Percentiles rank a stretch among this genome's conserved stretches.
These are phyloP conservation scores for Mycosphaerelloides madeirae DNA, from an alignment of 2,329 filamentous ascomycete species.

Conservation along the genomic window DNA sequence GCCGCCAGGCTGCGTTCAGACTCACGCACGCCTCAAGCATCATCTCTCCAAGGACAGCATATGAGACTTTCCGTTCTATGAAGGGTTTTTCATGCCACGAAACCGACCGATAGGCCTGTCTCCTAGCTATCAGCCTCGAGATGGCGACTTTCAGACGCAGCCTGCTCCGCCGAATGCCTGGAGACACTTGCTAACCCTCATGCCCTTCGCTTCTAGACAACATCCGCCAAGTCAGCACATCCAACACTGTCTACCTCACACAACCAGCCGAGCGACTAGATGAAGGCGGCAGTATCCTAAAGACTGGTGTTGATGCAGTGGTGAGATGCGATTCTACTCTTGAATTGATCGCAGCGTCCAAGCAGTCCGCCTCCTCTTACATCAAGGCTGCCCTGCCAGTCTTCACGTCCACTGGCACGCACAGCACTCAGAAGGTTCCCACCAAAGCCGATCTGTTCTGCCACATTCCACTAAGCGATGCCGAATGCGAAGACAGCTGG, in stretches of 20 bases:
- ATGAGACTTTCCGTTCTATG: no score
- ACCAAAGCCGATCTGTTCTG: conserved; percentile 41
- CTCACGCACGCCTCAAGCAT: no score
- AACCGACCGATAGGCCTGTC: no score
- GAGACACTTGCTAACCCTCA: no score
- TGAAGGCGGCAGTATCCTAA: conserved; percentile 17
- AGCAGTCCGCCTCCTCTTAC: conserved; percentile 32
- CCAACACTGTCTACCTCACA: conserved; percentile 57
- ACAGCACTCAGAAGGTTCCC: conserved; percentile 15
- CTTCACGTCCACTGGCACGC: conserved; percentile 32
- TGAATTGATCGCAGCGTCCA: conserved; percentile 35
- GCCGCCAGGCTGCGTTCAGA: no score
- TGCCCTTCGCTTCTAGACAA: no score
- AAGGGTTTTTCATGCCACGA: no score
- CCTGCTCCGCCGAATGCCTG: no score
- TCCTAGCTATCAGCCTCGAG: no score
- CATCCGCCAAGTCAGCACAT: conserved; percentile 61
- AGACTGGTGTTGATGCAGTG: conserved; percentile 37
- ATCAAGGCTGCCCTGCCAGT: conserved; percentile 37
- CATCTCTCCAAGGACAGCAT: no score
- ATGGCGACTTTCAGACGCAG: no score
- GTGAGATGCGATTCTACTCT: conserved; percentile 43
- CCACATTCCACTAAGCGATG: conserved; percentile 50
- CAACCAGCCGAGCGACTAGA: conserved; percentile 32
- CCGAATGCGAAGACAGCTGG: conserved; percentile 50